Base-by-base conservation (phyloP, 2,329 filamentous ascomycete species). In the Pseudogymnoascus sp. region DNA sequence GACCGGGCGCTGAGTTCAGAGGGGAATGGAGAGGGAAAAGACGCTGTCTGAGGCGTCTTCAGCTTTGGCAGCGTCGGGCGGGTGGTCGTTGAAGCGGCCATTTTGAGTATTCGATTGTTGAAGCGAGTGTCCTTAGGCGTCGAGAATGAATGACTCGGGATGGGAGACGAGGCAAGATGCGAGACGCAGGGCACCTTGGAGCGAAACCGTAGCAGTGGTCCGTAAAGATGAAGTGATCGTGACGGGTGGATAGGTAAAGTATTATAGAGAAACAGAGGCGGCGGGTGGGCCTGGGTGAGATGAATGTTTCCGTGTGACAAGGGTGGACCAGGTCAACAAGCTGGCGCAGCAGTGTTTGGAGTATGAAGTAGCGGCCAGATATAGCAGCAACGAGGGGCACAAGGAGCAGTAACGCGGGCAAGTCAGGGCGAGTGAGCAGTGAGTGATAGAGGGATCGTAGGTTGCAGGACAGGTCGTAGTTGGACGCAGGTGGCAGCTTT, bases 31-130 rank as follows among this genome's bases (percentile, higher is more conserved):
- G 82, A 60, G 31, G 83, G 84, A 70, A 86, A 86, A 46, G 80
- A 83, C 66, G 81, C 82, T 66, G 84, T 84, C 75, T 84, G 77
- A 60, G 85, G 84, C 68, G 85, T 88, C 69, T 82, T 79, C 74
- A 88, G 80, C 76, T 84, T 82, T 69, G 81, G 76, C 72, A 85
- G 79, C 82, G 82, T 87, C 70, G 84, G 84, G 18, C 56, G 36
- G 28, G 31, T 60, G 21, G 56, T 37, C 31, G 56, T 60, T 53
- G 44, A 53, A 14, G 44, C 23, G 44, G n/a, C 44, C 44, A 53
- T 53, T 10, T 53, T 53, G 14, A 53, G 23, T 31, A 7, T 53
- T 28, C 23, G 23, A 53, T 6, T 31, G 23, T 53, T 53, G 44
- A 53, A 53, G 44, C 44, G 44, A 53, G 44, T 53, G 44, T 53